phyloP scores from a whole-genome alignment of 257 asterid genomes.

The Haberlea rhodopensis region DNA sequence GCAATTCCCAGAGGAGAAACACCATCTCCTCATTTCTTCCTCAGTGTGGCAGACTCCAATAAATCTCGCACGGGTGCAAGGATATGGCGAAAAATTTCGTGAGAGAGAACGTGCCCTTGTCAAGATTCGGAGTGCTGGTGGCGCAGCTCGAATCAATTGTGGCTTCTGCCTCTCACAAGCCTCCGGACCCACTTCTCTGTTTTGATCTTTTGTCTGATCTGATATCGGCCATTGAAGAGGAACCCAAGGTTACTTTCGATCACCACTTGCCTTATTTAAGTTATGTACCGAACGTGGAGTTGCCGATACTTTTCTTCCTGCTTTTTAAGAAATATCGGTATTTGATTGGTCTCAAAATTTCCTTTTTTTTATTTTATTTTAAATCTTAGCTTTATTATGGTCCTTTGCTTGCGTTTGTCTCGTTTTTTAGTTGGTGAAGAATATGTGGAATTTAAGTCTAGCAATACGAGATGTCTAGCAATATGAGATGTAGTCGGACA shows the following conservation, averaged over 20 bases:
- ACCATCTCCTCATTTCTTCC: background rate
- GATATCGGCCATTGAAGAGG: constrained; percentile 75
- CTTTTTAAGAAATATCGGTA: constrained; percentile 12
- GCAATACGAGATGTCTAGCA: too few relatives aligned
- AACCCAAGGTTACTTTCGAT: constrained; percentile 57
- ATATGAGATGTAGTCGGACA: too few relatives aligned
- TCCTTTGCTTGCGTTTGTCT: background rate
- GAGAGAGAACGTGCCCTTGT: constrained; percentile 53
- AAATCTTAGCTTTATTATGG: background rate
- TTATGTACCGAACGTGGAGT: constrained; percentile 7
- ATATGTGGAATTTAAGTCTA: too few relatives aligned
- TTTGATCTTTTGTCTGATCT: constrained; percentile 98
- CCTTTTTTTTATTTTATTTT: too few relatives aligned
- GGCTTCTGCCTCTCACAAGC: constrained; percentile 88
- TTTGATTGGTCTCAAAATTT: constrained; percentile 15
- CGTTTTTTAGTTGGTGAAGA: background rate
- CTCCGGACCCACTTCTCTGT: constrained; percentile 87
- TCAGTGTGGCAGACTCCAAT: too few relatives aligned
- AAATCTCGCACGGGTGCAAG: constrained; percentile 8
- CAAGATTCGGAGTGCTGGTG: constrained; percentile 90
- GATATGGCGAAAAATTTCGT: constrained; percentile 57
- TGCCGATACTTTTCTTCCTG: constrained; percentile 10
- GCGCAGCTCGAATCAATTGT: constrained; percentile 97
- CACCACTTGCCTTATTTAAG: background rate
- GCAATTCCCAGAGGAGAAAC: background rate